Evolutionary conservation across 2,329 filamentous ascomycete genomes (phyloP).

Genomic region (Fusarium praegraminearum): DNA sequence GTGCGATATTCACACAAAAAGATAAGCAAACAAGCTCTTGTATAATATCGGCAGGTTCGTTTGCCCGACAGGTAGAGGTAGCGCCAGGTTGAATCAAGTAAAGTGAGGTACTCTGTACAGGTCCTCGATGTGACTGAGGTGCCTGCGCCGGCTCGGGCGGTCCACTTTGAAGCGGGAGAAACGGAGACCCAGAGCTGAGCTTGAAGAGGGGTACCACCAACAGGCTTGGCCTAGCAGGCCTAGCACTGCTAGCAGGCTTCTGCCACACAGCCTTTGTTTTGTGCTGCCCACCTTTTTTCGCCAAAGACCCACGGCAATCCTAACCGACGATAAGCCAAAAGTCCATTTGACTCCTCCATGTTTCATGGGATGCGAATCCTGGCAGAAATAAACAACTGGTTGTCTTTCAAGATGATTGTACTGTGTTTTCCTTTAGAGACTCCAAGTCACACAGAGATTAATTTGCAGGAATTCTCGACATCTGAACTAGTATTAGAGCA

Average conservation of each 20-base stretch:
- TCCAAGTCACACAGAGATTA: neutral
- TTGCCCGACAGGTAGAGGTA: constrained; percentile 28
- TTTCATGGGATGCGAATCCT: neutral
- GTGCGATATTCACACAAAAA: neutral
- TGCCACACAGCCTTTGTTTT: constrained; percentile 21
- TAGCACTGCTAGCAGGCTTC: neutral
- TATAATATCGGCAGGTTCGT: constrained; percentile 25
- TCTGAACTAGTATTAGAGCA: constrained; percentile 14
- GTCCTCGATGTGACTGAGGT: constrained; percentile 4
- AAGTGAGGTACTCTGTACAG: constrained; percentile 9
- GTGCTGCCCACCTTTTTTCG: constrained; percentile 18
- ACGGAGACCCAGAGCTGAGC: constrained; percentile 23
- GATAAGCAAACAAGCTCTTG: constrained; percentile 17
- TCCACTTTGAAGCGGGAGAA: constrained; percentile 36
- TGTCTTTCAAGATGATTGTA: neutral
- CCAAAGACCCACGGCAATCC: constrained; percentile 6
- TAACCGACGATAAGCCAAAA: constrained; percentile 4
- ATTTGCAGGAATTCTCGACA: neutral
- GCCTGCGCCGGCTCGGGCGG: neutral
- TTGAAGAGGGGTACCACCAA: constrained; percentile 10
- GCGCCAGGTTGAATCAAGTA: constrained; percentile 35
- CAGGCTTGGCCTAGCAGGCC: neutral
- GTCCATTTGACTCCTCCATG: neutral
- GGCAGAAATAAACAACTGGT: neutral
- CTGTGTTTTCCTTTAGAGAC: neutral